Conservation (phyloP, 306 rosid genomes). For the Aeschynomene evenia region DNA sequence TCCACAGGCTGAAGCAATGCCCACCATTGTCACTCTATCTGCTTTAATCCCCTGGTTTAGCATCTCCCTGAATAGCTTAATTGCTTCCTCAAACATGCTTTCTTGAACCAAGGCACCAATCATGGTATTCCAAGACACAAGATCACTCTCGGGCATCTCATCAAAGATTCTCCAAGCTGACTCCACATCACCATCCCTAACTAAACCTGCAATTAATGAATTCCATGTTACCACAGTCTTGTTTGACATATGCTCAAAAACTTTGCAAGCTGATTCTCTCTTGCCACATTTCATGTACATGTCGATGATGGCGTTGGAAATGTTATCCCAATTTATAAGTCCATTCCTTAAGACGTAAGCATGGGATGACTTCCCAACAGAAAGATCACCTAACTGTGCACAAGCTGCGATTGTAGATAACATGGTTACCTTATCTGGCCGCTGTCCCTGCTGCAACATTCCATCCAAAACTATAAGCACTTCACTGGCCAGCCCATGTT, state of each 20-base stretch:
- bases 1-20: slow-evolving; percentile 76
- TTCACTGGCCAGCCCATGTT: slow-evolving; percentile 50
- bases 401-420: slow-evolving; percentile 62
- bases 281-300: slow-evolving; percentile 80
- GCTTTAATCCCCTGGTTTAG: slow-evolving; percentile 53
- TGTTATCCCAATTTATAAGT: slow-evolving; percentile 63
- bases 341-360: slow-evolving; percentile 65
- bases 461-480: slow-evolving; percentile 46
- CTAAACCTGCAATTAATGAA: slow-evolving; percentile 69
- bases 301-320: slow-evolving; percentile 69
- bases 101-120: slow-evolving; percentile 61
- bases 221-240: slow-evolving; percentile 70
- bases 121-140: slow-evolving; percentile 86
- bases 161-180: slow-evolving; percentile 56
- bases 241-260: slow-evolving; percentile 52
- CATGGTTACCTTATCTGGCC: slow-evolving; percentile 66
- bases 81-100: slow-evolving; percentile 64
- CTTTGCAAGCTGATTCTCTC: slow-evolving; percentile 52
- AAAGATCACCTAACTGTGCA: slow-evolving; percentile 57
- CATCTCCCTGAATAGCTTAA: slow-evolving; percentile 65
- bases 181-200: slow-evolving; percentile 49
- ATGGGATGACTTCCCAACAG: slow-evolving; percentile 61
- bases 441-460: slow-evolving; percentile 51
- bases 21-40: slow-evolving; percentile 76
- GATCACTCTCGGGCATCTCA: slow-evolving; percentile 59